Evolutionary conservation across 2,329 filamentous ascomycete species (phyloP), one percentile per base, ranked within the genome.

Genomic region (Calcarisporium arbuscula): DNA sequence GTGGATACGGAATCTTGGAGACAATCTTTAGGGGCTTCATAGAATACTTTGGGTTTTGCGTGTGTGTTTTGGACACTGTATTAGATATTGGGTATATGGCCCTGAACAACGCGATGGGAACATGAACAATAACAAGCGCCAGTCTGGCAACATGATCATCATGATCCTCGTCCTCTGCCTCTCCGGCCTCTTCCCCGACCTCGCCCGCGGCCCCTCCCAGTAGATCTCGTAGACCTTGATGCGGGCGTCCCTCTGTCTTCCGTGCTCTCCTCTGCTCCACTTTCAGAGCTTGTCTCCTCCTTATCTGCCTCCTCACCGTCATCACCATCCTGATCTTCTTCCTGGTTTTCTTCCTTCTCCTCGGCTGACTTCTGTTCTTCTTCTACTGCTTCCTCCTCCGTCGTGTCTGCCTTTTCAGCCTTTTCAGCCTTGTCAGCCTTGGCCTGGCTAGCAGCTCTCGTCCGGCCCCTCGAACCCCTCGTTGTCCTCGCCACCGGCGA

Each of bases 381-480:
- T 36, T 33, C n/a, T 26, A 32, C 14, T 40, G 42, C 8, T n/a
- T 46, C 44, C 19, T 48, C 52, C 26, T 53, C 51, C 8, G 52
- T 49, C 42, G 64, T 64, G 10, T 62, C 67, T 34, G 36, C 45
- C 26, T 61, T 44, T 6, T 47, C 42, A 7, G 32, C 19, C 25
- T 40, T 36, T n/a, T 44, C 38, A 19, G 41, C 39, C 39, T 49
- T 57, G 31, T 56, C 52, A 6, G 53, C 47, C 46, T 65, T 67
- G 34, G 42, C 39, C 28, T 65, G 64, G 17, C 60, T 64, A 10
- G 60, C 60, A 0, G 59, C 61, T 30, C 67, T 62, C 46, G 67
- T 67, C 42, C 62, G 57, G 39, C 67, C 59, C 38, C 66, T 51
- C 2, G 60, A 54, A n/a, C 61, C 60, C 38, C 68, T 61, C 8